phyloP scores from a whole-genome alignment of 139 green algal species.

The Chlorella ohadii region DNA sequence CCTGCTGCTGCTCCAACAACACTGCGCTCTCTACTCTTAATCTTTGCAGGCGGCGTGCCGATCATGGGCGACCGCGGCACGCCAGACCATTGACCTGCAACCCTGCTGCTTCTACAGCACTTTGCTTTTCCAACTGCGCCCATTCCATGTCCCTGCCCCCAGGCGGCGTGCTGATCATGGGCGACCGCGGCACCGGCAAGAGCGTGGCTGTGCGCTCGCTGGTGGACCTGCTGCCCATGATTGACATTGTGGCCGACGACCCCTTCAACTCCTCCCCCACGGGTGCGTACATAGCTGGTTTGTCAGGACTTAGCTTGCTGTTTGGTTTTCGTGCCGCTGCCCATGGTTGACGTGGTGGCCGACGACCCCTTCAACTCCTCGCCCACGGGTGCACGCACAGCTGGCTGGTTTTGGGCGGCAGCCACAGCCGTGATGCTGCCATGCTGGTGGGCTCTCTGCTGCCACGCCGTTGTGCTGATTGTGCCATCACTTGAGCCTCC shows the following conservation, averaged over 20 bases:
- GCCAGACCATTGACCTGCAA: too few species aligned
- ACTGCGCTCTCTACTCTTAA: too few species aligned
- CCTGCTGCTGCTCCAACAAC: too few species aligned
- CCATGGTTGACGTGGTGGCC: conserved; percentile 62
- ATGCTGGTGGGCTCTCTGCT: too few species aligned
- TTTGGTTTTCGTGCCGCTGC: neutral
- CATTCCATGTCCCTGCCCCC: too few species aligned
- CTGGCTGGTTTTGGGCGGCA: too few species aligned
- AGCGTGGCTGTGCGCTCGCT: conserved; percentile 78
- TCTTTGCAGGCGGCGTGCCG: conserved; percentile 74
- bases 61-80: conserved; percentile 96
- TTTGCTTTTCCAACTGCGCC: too few species aligned
- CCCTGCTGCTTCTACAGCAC: too few species aligned
- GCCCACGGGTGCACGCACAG: conserved; percentile 50
- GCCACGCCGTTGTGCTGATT: too few species aligned
- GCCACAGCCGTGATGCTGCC: too few species aligned
- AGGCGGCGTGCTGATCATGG: conserved; percentile 94
- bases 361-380: conserved; percentile 92
- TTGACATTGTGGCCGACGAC: conserved; percentile 88
- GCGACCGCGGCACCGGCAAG: conserved; percentile 92
- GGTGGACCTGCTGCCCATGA: conserved; percentile 88
- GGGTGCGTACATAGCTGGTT: neutral
- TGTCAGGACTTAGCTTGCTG: neutral
- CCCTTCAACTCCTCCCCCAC: conserved; percentile 90
- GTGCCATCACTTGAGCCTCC: too few species aligned